Evolutionary conservation across 1,284 basidiomycete species (phyloP).

Genomic region (Ustilago shanxiensis): DNA sequence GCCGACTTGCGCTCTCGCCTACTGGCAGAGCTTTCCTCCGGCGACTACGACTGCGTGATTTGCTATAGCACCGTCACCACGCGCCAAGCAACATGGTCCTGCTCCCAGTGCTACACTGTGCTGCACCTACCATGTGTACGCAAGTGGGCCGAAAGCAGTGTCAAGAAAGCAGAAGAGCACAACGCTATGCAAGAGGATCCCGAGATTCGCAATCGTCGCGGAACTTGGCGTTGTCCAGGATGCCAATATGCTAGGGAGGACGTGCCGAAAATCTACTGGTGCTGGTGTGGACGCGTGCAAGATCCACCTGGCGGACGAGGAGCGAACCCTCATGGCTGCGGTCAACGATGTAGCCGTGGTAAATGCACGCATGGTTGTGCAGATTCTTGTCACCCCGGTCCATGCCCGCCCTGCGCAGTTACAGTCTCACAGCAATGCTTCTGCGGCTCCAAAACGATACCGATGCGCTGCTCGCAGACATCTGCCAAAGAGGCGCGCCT

Average conservation of each 20-base stretch:
- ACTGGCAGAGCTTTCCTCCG: constrained; percentile 60
- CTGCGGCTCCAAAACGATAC: constrained; percentile 60
- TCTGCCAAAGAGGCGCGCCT: constrained; percentile 34
- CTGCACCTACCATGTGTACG: constrained; percentile 65
- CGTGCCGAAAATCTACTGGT: constrained; percentile 64
- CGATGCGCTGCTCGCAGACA: constrained; percentile 65
- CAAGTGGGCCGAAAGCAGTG: constrained; percentile 67
- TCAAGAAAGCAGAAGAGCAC: constrained; percentile 65
- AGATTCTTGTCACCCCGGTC: constrained; percentile 65
- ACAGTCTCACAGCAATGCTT: constrained; percentile 65
- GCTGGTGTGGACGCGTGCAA: constrained; percentile 64
- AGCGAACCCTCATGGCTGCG: constrained; percentile 64
- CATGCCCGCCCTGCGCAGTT: constrained; percentile 67
- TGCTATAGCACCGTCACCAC: constrained; percentile 66
- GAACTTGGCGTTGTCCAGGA: constrained; percentile 67
- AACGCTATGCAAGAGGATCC: constrained; percentile 68
- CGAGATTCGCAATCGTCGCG: constrained; percentile 57
- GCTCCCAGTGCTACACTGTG: constrained; percentile 65
- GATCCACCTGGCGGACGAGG: constrained; percentile 55
- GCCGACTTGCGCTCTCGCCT: constrained; percentile 66
- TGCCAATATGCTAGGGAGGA: constrained; percentile 64
- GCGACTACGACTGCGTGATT: constrained; percentile 67
- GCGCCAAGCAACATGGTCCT: constrained; percentile 64
- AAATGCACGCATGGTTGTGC: constrained; percentile 66
- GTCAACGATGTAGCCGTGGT: constrained; percentile 56